Conservation (phyloP, 1,284 basidiomycete species). For the Golubevia sp. region DNA sequence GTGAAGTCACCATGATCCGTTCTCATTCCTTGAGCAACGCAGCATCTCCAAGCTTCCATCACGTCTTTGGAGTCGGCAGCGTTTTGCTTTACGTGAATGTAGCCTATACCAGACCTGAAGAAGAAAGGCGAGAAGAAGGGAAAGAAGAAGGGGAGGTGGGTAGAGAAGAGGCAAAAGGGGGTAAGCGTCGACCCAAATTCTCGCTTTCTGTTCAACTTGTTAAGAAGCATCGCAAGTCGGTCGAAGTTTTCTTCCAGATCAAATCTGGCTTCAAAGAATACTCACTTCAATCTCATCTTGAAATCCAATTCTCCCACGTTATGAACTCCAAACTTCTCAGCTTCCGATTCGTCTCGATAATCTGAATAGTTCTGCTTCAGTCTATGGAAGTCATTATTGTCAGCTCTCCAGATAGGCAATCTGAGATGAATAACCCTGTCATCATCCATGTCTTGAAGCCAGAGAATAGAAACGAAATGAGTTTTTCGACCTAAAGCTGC, state of each 20-base stretch:
- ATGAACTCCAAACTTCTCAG: constrained; percentile 19
- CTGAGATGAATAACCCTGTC: constrained; percentile 21
- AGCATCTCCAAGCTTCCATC: constrained; percentile 32
- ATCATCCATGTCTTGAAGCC: constrained; percentile 35
- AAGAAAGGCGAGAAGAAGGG: not conserved
- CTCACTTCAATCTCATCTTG: constrained; percentile 30
- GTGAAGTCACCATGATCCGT: constrained; percentile 28
- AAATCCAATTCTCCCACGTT: constrained; percentile 20
- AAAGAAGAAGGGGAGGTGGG: no score
- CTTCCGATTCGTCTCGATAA: constrained; percentile 20
- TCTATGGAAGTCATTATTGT: constrained; percentile 24
- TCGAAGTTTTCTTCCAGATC: no score
- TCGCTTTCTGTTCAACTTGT: no score
- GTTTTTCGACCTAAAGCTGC: constrained; percentile 18
- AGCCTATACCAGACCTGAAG: constrained; percentile 21
- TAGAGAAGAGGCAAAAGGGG: no score
- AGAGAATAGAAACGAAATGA: constrained; percentile 25
- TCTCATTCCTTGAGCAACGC: constrained; percentile 22
- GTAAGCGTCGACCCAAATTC: no score
- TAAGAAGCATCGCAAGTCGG: no score
- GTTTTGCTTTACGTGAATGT: constrained; percentile 27
- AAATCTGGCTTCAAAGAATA: no score
- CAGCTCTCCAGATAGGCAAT: constrained; percentile 27
- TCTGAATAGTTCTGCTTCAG: constrained; percentile 33
- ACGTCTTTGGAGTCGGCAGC: constrained; percentile 10